Percentiles rank a stretch among this genome's conserved stretches.
Evolutionary conservation across 345 rosid species (phyloP).

Genomic region (Populus davidiana): DNA sequence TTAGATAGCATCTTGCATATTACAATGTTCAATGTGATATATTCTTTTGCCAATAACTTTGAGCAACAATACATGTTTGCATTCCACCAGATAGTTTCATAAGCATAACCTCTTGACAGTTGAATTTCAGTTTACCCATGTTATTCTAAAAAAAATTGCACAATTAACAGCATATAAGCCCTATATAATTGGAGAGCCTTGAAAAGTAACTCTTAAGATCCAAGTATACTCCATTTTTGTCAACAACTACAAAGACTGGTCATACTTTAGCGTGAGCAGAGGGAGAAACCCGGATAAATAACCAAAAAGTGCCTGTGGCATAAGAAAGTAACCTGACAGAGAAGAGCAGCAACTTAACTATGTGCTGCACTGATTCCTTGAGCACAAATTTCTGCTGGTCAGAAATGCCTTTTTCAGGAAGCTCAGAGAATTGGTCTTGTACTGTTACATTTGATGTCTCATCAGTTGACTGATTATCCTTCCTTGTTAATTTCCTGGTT

Average conservation of each 20-base stretch:
- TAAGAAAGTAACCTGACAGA: slow-evolving; percentile 18
- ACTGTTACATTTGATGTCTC: slow-evolving; percentile 15
- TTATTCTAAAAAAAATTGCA: background rate
- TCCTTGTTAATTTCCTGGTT: background rate
- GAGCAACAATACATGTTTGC: background rate
- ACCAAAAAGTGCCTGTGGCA: background rate
- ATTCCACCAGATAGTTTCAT: background rate
- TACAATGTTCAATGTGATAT: background rate
- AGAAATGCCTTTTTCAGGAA: slow-evolving; percentile 3
- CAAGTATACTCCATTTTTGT: background rate
- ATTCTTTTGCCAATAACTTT: background rate
- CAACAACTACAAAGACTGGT: background rate
- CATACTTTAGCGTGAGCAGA: background rate
- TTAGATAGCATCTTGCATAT: background rate
- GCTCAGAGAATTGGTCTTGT: background rate
- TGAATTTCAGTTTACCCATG: background rate
- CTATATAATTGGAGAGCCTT: background rate
- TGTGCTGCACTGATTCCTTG: slow-evolving; percentile 23
- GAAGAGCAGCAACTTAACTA: slow-evolving; percentile 29
- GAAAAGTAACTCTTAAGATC: background rate
- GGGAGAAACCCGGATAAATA: too few species aligned
- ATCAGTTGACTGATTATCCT: slow-evolving; percentile 15
- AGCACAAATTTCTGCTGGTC: background rate
- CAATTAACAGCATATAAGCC: background rate
- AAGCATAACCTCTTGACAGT: background rate